These are phyloP conservation scores for Boletus reticulatus DNA, from an alignment of 768 basidiomycete species.

Conservation along the genomic window DNA sequence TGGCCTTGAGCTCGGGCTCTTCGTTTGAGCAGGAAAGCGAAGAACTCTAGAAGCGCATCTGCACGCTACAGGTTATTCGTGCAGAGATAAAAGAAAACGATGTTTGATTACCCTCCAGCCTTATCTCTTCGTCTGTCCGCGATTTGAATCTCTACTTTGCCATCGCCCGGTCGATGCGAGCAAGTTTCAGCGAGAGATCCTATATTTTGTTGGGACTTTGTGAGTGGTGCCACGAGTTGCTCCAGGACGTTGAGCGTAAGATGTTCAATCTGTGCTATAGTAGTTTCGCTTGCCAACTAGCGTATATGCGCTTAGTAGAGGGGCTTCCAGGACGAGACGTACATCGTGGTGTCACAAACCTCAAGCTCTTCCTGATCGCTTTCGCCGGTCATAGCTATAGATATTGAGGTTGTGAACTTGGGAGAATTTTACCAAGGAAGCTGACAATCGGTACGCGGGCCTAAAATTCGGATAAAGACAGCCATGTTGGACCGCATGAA, in stretches of 20 bases:
- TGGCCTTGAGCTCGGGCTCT: slow-evolving; percentile 36
- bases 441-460: not conserved
- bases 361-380: slow-evolving; percentile 13
- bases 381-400: not conserved
- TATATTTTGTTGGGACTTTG: slow-evolving; percentile 1
- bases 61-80: not conserved
- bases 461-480: not conserved
- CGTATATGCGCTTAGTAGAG: not conserved
- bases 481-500: not conserved
- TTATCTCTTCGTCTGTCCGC: slow-evolving; percentile 35
- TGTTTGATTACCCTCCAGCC: slow-evolving; percentile 25
- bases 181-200: not conserved
- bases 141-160: slow-evolving; percentile 35
- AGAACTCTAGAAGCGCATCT: slow-evolving; percentile 26
- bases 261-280: slow-evolving; percentile 26
- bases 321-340: not conserved
- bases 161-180: slow-evolving; percentile 3
- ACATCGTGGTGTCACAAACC: slow-evolving; percentile 1
- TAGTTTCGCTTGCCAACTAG: slow-evolving; percentile 19
- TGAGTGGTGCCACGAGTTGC: slow-evolving; percentile 25
- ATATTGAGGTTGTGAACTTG: too few relatives aligned
- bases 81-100: slow-evolving; percentile 1
- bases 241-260: slow-evolving; percentile 31
- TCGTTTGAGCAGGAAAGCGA: slow-evolving; percentile 37
- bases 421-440: not conserved